Evolutionary conservation across 805 yeast species (phyloP).

Genomic region (Cyberlindnera suaveolens): DNA sequence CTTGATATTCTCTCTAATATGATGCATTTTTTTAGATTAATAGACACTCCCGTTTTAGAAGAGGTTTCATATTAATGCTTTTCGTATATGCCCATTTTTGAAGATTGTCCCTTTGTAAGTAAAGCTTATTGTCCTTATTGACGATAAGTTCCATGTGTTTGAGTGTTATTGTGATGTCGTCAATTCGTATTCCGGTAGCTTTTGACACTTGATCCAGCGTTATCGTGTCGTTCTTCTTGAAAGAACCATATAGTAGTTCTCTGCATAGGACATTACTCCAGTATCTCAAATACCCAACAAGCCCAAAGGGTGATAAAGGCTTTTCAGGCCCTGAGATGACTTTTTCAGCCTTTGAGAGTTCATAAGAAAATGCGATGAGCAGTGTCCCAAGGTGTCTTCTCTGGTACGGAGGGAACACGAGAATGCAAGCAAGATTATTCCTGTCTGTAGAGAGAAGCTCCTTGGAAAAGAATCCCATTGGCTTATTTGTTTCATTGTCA

Average conservation of each 20-base stretch:
- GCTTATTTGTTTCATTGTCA: conserved; percentile 40
- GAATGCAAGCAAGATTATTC: conserved; percentile 85
- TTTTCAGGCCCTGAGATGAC: conserved; percentile 82
- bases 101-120: conserved; percentile 9
- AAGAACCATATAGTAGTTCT: conserved; percentile 36
- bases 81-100: conserved; percentile 13
- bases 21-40: conserved; percentile 1
- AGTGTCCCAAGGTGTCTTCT: conserved; percentile 70
- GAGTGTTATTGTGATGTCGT: conserved; percentile 54
- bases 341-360: conserved; percentile 59
- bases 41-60: conserved; percentile 9
- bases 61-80: conserved; percentile 12
- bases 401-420: conserved; percentile 91
- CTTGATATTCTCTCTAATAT: conserved; percentile 3
- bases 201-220: conserved; percentile 44
- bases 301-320: conserved; percentile 83
- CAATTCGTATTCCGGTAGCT: conserved; percentile 57
- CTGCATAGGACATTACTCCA: conserved; percentile 59
- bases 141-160: conserved; percentile 46
- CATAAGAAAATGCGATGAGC: conserved; percentile 79
- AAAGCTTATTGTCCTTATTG: conserved; percentile 18
- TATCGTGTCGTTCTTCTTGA: conserved; percentile 26
- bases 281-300: conserved; percentile 59
- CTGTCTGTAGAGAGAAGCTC: conserved; percentile 72
- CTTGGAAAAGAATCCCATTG: conserved; percentile 91